phyloP scores from a whole-genome alignment of 108 stramenopile species.

The Skeletonema marinoi region DNA sequence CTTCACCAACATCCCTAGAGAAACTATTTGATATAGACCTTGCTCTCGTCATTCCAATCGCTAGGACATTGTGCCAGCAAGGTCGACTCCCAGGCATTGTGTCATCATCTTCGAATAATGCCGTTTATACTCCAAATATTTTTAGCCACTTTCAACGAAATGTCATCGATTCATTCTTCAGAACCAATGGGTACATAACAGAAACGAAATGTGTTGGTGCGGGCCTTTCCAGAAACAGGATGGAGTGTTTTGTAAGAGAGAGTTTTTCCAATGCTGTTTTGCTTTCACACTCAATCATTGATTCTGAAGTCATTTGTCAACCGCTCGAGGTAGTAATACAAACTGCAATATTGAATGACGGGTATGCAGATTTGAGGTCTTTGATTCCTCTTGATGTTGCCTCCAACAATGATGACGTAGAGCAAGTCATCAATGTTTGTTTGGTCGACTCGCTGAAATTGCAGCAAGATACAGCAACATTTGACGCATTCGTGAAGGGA shows the following conservation, averaged over 20 bases:
- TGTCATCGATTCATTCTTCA: slow-evolving; percentile 21
- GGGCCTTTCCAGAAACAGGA: slow-evolving; percentile 13
- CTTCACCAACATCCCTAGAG: slow-evolving; percentile 24
- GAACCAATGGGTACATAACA: slow-evolving; percentile 24
- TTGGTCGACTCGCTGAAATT: background rate
- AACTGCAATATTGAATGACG: slow-evolving; percentile 16
- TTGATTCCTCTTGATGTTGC: slow-evolving; percentile 29
- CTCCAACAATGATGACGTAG: slow-evolving; percentile 23
- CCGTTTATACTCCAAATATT: slow-evolving; percentile 27
- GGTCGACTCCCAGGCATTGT: background rate
- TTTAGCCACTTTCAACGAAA: slow-evolving; percentile 24
- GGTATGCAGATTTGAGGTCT: slow-evolving; percentile 33
- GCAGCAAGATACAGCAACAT: slow-evolving; percentile 3
- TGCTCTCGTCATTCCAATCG: background rate
- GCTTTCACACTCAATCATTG: slow-evolving; percentile 27
- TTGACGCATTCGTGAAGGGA: slow-evolving; percentile 18
- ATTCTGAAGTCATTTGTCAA: slow-evolving; percentile 17
- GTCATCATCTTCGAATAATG: background rate
- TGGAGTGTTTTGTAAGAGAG: slow-evolving; percentile 33
- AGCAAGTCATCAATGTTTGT: slow-evolving; percentile 1
- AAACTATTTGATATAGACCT: background rate
- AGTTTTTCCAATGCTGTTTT: slow-evolving; percentile 21
- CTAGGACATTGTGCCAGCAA: background rate
- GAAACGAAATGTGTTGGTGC: slow-evolving; percentile 24
- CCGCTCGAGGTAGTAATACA: slow-evolving; percentile 32